Evolutionary conservation across 805 yeast species (phyloP).

Genomic region (Ogataea salicorniae): DNA sequence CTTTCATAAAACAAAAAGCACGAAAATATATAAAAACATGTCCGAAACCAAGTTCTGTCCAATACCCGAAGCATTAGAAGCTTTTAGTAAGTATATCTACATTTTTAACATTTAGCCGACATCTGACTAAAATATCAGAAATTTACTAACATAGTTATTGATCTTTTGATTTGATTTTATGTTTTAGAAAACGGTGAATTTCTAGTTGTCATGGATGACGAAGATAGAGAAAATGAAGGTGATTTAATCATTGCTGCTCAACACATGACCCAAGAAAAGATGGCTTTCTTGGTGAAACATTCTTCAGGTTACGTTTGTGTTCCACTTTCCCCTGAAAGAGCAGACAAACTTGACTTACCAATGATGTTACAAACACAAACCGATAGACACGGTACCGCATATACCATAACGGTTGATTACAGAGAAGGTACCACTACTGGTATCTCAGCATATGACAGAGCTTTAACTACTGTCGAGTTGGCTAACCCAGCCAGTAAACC

Average conservation of each 20-base stretch:
- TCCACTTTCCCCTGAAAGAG: slow-evolving; percentile 72
- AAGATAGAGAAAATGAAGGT: slow-evolving; percentile 94
- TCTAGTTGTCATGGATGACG: slow-evolving; percentile 95
- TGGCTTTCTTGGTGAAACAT: slow-evolving; percentile 90
- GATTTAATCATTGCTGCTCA: slow-evolving; percentile 94
- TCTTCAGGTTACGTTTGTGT: slow-evolving; percentile 92
- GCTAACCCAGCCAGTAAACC: slow-evolving; percentile 58
- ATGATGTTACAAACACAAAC: slow-evolving; percentile 59
- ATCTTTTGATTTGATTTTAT: not conserved
- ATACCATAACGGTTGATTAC: slow-evolving; percentile 86
- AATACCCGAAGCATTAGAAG: slow-evolving; percentile 68
- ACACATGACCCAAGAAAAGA: slow-evolving; percentile 66
- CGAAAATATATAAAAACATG: not conserved
- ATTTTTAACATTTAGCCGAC: not conserved
- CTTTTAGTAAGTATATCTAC: slow-evolving; percentile 41
- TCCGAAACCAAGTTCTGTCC: slow-evolving; percentile 35
- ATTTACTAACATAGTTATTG: not conserved
- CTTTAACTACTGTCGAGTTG: slow-evolving; percentile 67
- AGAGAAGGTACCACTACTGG: slow-evolving; percentile 94
- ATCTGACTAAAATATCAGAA: not conserved
- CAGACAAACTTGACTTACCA: slow-evolving; percentile 76
- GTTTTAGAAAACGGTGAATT: slow-evolving; percentile 62
- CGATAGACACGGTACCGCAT: slow-evolving; percentile 96
- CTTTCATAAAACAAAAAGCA: too few relatives aligned
- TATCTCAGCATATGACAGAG: slow-evolving; percentile 90